phyloP scores from a whole-genome alignment of 441 rosid species.

The Viola pubescens region DNA sequence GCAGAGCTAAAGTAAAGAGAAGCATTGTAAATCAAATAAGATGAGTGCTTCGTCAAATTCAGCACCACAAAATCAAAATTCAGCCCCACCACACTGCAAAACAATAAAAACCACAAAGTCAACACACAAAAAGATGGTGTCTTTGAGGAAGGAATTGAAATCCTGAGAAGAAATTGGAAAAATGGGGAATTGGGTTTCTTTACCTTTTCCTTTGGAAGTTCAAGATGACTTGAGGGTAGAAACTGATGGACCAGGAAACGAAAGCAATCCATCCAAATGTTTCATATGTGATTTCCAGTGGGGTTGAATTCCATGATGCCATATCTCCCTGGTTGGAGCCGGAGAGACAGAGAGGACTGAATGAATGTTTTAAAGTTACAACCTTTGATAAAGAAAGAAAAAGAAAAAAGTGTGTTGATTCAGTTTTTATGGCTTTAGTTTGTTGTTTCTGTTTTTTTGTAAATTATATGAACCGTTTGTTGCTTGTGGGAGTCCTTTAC shows the following conservation, averaged over 20 bases:
- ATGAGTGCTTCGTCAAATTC: conserved; percentile 89
- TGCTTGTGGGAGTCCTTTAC: too few relatives aligned
- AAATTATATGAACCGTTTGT: too few relatives aligned
- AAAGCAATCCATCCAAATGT: conserved; percentile 74
- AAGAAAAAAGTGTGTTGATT: too few relatives aligned
- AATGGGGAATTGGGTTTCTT: neutral
- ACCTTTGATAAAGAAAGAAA: too few relatives aligned
- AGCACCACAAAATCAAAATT: conserved; percentile 81
- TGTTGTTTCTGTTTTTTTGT: too few relatives aligned
- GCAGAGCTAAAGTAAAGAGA: conserved; percentile 76
- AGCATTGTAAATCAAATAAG: conserved; percentile 83
- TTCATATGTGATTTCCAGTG: conserved; percentile 50
- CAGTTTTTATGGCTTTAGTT: too few relatives aligned
- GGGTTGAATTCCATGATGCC: conserved; percentile 84
- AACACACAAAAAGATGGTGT: neutral
- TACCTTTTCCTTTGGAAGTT: conserved; percentile 78
- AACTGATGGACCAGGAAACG: conserved; percentile 72
- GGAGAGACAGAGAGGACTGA: too few relatives aligned
- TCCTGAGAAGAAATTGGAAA: neutral
- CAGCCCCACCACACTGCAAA: conserved; percentile 77
- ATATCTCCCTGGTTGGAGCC: conserved; percentile 2
- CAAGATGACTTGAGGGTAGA: conserved; percentile 79
- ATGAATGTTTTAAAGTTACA: too few relatives aligned
- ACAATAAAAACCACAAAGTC: neutral
- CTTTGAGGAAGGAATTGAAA: neutral